Evolutionary conservation across 2,329 filamentous ascomycete species (phyloP), one percentile per base, ranked within the genome.

Genomic region (Paraconiothyrium brasiliense): DNA sequence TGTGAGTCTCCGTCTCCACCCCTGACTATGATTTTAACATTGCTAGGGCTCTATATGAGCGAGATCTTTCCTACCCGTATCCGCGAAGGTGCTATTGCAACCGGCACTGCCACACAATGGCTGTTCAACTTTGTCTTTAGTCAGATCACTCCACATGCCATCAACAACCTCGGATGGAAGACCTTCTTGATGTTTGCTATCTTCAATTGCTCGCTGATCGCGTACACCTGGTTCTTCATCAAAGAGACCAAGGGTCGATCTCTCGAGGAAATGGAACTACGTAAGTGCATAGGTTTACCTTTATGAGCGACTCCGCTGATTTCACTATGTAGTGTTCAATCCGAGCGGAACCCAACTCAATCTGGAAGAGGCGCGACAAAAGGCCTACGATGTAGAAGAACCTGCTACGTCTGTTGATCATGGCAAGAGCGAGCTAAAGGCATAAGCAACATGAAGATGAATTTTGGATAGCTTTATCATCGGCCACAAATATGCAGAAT

Each of bases 41-140:
- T n/a, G 6, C 6, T 5, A 57, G 54, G 55, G 47, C n/a, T 61
- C 13, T 61, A 60, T 13, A 57, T 60, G 51, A 39, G 54, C 52
- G 62, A 58, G 35, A 61, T 61, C n/a, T 50, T 41, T 57, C 52
- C 39, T 20, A 56, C 55, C 1, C 44, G 55, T 20, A 82, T 86
- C 50, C 80, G 84, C 11, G 84, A 85, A 57, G 76, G 80, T 4
- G 84, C 83, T 7, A 81, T 84, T 37, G 82, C 83, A n/a, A 76
- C 83, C 35, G 83, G 81, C 7, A 84, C 83, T 5, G 76, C 81
- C 1, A 83, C 81, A 0, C 83, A 86, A 66, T 86, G 84, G 84
- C 72, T 83, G 3, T 82, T 80, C 72, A 85, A 85, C 72, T 86
- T 85, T 71, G 76, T 81, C 24, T 83, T 85, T 71, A 76, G 34